These are phyloP conservation scores for Boletus smithii DNA, from an alignment of 1,284 basidiomycete genomes.

Conservation along the genomic window DNA sequence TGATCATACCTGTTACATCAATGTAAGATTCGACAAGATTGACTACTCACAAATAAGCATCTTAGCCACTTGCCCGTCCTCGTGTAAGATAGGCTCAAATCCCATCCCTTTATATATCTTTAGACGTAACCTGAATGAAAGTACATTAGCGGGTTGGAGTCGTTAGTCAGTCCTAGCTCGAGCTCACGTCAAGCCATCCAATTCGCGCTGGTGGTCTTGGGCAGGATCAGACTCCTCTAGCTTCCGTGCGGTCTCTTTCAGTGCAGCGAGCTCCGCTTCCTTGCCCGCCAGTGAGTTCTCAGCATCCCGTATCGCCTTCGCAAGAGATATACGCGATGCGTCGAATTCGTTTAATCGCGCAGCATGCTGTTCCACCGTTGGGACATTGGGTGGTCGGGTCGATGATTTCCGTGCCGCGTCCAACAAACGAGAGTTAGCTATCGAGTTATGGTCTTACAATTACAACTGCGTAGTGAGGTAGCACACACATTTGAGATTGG, in stretches of 20 bases:
- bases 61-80: conserved; percentile 48
- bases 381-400: conserved; percentile 62
- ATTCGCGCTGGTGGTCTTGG: conserved; percentile 58
- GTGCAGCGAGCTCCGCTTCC: conserved; percentile 61
- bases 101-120: conserved; percentile 67
- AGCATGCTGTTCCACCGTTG: conserved; percentile 61
- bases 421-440: conserved; percentile 62
- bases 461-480: not conserved
- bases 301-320: conserved; percentile 70
- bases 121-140: conserved; percentile 51
- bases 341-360: conserved; percentile 64
- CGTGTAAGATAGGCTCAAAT: conserved; percentile 60
- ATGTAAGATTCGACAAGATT: not conserved
- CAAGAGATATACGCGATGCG: conserved; percentile 56
- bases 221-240: conserved; percentile 70
- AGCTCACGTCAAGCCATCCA: conserved; percentile 68
- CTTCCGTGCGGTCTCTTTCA: conserved; percentile 58
- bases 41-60: conserved; percentile 60
- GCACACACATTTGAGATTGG: conserved; percentile 54
- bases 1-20: conserved; percentile 23
- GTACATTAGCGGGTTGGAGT: conserved; percentile 7
- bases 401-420: conserved; percentile 70
- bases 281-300: conserved; percentile 62
- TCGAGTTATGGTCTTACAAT: not conserved
- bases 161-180: not conserved